Evolutionary conservation across 129 eudicot genomes (phyloP), one percentile per base, ranked within the genome.

Genomic region (Artemisia annua): DNA sequence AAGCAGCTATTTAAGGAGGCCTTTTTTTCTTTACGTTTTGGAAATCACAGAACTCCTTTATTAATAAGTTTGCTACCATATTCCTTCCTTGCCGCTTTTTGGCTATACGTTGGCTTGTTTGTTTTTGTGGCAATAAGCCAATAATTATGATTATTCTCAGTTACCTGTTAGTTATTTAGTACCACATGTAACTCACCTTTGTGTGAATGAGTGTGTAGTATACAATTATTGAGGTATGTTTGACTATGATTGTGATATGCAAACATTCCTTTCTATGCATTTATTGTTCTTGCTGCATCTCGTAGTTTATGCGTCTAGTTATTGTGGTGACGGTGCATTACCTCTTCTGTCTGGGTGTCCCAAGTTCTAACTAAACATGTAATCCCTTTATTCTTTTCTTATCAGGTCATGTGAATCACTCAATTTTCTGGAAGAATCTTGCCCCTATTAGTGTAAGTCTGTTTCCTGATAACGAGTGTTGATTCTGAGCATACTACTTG

Each of bases 341-440:
- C 49, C n/a, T 55, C 4, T 43, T 52, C 48, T 63, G 14, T 39
- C 39, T 5, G 39, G 39, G 39, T 32, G 39, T 32, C 39, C 39
- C 39, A 32, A 5, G 5, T 32, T 32, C 9, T 68, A 52, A 20
- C 74, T 30, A 9, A 15, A 71, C 19, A 55, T 48, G 9, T 26
- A 60, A 59, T n/a, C 46, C 43, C 30, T 46, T 20, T 67, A 43
- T 22, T 73, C 28, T 7, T 71, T 48, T 52, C 59, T 65, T 5
- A 50, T 54, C 91, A 93, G 98, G 98, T 81, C 98, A 93, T 80
- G 80, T 93, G 63, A 93, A 90, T 81, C 98, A 35, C 30, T 28
- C 4, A 28, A 28, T 3, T 28, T 28, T 28, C 30, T 28, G 30
- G 30, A 28, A 28, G 30, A 28, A 28, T 8, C 24, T 12, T 60